phyloP scores from a whole-genome alignment of 257 asterid genomes.

The Paraleonurus japonicus region DNA sequence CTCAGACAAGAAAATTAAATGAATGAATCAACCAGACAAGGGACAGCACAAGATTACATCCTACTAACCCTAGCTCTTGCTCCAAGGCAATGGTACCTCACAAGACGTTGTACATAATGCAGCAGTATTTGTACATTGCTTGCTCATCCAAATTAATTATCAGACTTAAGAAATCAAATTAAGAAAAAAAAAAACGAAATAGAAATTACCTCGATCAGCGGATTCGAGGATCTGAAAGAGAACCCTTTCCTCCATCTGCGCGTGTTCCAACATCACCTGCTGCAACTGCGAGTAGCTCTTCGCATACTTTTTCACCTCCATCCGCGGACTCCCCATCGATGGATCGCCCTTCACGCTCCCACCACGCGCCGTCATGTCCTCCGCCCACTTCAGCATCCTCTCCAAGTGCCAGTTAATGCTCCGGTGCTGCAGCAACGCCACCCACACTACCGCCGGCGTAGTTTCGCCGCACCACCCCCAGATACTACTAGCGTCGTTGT shows the following conservation, averaged over 20 bases:
- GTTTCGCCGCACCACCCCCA: slow-evolving; percentile 80
- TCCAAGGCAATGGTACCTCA: not conserved
- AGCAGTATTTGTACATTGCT: slow-evolving; percentile 19
- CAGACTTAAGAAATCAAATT: not conserved
- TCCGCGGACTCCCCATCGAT: slow-evolving; percentile 81
- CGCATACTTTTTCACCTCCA: slow-evolving; percentile 91
- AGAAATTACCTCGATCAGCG: slow-evolving; percentile 81
- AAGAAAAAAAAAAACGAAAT: not conserved
- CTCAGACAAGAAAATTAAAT: not conserved
- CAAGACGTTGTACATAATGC: slow-evolving; percentile 11
- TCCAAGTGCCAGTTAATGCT: slow-evolving; percentile 89
- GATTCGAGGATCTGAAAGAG: slow-evolving; percentile 86
- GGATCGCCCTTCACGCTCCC: slow-evolving; percentile 78
- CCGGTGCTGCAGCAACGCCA: slow-evolving; percentile 83
- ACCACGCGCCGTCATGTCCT: slow-evolving; percentile 83
- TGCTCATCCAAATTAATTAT: slow-evolving; percentile 9
- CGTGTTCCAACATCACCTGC: slow-evolving; percentile 89
- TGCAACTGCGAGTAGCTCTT: slow-evolving; percentile 66
- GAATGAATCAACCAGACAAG: slow-evolving; percentile 8
- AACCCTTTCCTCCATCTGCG: slow-evolving; percentile 96
- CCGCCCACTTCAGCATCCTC: slow-evolving; percentile 90
- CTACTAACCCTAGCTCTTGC: slow-evolving; percentile 8
- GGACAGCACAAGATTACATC: slow-evolving; percentile 26
- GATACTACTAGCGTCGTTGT: slow-evolving; percentile 29
- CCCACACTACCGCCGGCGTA: slow-evolving; percentile 91